Base-by-base conservation (phyloP, 441 rosid genomes). In the Erodium trifolium region DNA sequence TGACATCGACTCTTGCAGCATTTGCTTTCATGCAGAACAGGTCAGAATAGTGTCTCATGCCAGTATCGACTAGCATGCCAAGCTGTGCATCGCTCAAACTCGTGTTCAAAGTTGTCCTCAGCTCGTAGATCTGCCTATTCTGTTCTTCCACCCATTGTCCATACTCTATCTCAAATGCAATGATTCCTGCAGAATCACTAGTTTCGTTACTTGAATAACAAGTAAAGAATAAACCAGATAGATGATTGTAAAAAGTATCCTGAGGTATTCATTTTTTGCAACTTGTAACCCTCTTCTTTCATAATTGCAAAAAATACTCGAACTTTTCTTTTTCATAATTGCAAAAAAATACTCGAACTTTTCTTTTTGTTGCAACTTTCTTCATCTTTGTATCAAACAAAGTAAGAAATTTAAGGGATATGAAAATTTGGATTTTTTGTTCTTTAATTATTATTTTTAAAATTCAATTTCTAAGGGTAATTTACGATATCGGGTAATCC, bases 121-220 rank as follows among this genome's bases (percentile, higher is more conserved):
- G 73, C 53, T 88, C 88, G 45, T 65, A 4, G 73, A 78, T 77
- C 72, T 84, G 88, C 69, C 81, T 78, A 66, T 77, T 82, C 70
- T 84, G 87, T 73, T 83, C 90, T 71, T 86, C 84, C 66, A 88
- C 78, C 93, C 93, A 88, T 16, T 77, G 86, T 57, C 77, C 85
- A 68, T 88, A 88, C 76, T 83, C 89, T 84, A 84, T 76, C 81
- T 88, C 90, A 78, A 88, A 86, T 72, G 84, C 80, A 49, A 85
- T 75, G 73, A 83, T 81, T 39, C 85, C 88, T 88, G 76, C 70
- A 78, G 43, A 74, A 64, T 43, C 53, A 14, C 65, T 67, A 63
- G 19, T 29, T 9, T 49, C 41, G 63, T 57, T 17, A 39, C 34
- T 70, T 53, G 18, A 11, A 37, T 55, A 34, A 73, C 5, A 16